Evolutionary conservation across 495 filamentous ascomycete genomes (phyloP), one percentile per base, ranked within the genome.

Genomic region (Alectoria sarmentosa): DNA sequence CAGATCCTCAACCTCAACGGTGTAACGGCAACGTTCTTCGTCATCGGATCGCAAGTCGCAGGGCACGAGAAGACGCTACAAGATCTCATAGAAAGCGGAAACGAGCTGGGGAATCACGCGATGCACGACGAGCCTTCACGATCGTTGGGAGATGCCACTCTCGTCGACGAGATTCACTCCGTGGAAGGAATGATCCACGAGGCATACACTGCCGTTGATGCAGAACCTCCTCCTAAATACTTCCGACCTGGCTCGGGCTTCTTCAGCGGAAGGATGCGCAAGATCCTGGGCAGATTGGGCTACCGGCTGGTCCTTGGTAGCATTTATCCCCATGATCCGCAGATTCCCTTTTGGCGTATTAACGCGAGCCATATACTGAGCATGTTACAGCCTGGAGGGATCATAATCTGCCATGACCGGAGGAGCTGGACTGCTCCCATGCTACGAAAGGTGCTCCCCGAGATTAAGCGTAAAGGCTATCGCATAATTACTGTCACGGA

Each of bases 281-380:
- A 73, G 26, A 69, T 86, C 13, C 73, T 89, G 17, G 66, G 70
- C 26, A 72, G 68, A 56, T 61, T 90, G 54, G 85, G 85, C 1
- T 90, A 89, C 71, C 70, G 78, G 49, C 69, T 92, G 4, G 88
- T 92, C 21, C 76, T 96, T 39, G 91, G 91, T 19, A 87, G 84
- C 72, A 87, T 94, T 38, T 95, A 92, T 73, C 91, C 91, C 19
- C 90, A 95, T 75, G 91, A 96, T 75, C 83, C 91, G 56, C 89
- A 92, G 77, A 84, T 96, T 41, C 74, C 75, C 28, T 86, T 79
- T 69, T 76, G 80, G 71, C 78, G 78, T 67, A 61, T 92, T 61
- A 96, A 96, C 77, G 86, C 88, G n/a, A 78, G 76, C 60, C 90
- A 94, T 78, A 80, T 96, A 5, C 70, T 93, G 69, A 89, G 88